These are phyloP conservation scores for Phaeodactylum tricornutum DNA, from an alignment of 108 stramenopile genomes.

Conservation along the genomic window DNA sequence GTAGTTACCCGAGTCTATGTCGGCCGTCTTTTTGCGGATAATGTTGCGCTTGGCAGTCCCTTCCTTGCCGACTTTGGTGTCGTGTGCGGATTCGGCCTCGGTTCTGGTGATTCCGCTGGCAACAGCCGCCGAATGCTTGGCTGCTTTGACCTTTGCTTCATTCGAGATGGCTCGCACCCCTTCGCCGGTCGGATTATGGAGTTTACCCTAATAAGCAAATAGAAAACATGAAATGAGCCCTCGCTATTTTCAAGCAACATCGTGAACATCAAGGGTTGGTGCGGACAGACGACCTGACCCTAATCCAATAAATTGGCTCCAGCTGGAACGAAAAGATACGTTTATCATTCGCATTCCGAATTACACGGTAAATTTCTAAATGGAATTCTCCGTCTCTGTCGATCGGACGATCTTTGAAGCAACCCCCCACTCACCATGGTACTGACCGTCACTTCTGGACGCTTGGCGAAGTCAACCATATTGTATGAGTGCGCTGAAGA, in stretches of 20 bases:
- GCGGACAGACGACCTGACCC: too few relatives aligned
- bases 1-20: constrained; percentile 38
- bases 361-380: too few relatives aligned
- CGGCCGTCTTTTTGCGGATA: constrained; percentile 67
- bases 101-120: neutral
- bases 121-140: constrained; percentile 16
- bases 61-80: constrained; percentile 57
- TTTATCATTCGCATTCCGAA: too few relatives aligned
- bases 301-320: too few relatives aligned
- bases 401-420: too few relatives aligned
- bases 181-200: constrained; percentile 74
- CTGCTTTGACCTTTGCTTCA: constrained; percentile 42
- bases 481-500: too few relatives aligned
- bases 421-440: constrained; percentile 60
- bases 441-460: constrained; percentile 60
- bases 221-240: too few relatives aligned
- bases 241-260: too few relatives aligned
- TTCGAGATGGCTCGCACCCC: constrained; percentile 57
- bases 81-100: constrained; percentile 15
- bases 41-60: constrained; percentile 74
- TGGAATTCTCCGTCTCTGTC: neutral
- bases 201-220: constrained; percentile 44
- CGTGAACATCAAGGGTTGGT: too few relatives aligned
- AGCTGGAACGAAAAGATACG: too few relatives aligned
- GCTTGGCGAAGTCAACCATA: constrained; percentile 79